Percentiles rank a stretch among this genome's conserved stretches.
Conservation (phyloP, 2,329 filamentous ascomycete genomes). For the Penicillium polonicum region DNA sequence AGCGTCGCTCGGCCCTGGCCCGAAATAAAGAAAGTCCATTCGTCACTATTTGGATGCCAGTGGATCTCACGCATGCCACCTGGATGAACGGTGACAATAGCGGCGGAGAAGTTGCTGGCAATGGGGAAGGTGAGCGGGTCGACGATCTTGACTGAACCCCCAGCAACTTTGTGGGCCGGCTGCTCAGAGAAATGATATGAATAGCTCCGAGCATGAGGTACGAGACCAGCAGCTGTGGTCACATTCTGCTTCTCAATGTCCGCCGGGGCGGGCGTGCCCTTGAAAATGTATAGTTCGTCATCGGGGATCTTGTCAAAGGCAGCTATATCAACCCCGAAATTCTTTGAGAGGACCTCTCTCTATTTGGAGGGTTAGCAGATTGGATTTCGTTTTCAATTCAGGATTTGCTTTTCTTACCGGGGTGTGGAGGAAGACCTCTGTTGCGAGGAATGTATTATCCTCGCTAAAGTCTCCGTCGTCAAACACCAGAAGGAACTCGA, state of each 20-base stretch:
- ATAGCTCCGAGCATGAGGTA: constrained; percentile 64
- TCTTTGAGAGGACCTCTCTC: constrained; percentile 55
- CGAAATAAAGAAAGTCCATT: constrained; percentile 76
- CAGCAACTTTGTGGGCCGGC: constrained; percentile 63
- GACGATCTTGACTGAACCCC: constrained; percentile 70
- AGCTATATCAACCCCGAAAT: constrained; percentile 51
- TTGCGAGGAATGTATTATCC: constrained; percentile 72
- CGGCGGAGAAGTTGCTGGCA: constrained; percentile 70
- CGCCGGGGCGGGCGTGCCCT: constrained; percentile 62
- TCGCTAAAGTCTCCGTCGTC: constrained; percentile 61
- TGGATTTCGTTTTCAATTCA: neutral
- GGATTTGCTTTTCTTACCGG: constrained; percentile 24
- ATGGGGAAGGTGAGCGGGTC: constrained; percentile 75
- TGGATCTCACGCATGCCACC: constrained; percentile 76
- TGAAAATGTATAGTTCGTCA: constrained; percentile 73
- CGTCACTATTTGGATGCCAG: constrained; percentile 77
- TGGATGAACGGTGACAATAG: constrained; percentile 68
- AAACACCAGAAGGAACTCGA: constrained; percentile 64
- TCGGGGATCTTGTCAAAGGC: constrained; percentile 63
- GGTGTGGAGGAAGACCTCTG: constrained; percentile 57
- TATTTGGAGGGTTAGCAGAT: constrained; percentile 12
- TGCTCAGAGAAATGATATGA: constrained; percentile 71
- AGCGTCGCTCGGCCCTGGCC: constrained; percentile 72
- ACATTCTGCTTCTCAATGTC: constrained; percentile 66
- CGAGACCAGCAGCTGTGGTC: constrained; percentile 59